Conservation (phyloP, 1,284 basidiomycete species). For the Albatrellus sp. region DNA sequence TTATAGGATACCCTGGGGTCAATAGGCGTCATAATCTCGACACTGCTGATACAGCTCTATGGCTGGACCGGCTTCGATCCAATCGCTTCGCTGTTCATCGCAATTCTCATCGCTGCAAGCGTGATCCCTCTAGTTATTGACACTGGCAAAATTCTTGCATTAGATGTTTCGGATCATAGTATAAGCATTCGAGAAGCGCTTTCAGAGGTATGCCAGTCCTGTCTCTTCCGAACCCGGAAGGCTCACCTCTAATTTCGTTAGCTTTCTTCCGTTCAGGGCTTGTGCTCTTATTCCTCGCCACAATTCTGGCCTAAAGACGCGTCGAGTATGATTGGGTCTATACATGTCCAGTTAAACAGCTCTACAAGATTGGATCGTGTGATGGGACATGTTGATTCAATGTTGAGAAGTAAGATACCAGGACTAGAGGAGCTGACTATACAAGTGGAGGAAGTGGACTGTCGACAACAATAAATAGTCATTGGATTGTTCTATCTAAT, state of each 20-base stretch:
- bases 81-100: constrained; percentile 95
- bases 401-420: constrained; percentile 59
- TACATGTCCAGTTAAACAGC: constrained; percentile 71
- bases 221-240: neutral
- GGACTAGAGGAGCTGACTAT: constrained; percentile 82
- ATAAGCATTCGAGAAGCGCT: constrained; percentile 61
- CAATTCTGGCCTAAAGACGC: constrained; percentile 97
- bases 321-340: constrained; percentile 75
- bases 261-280: constrained; percentile 59
- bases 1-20: constrained; percentile 76
- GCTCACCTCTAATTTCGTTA: constrained; percentile 14
- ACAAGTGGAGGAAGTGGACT: constrained; percentile 49
- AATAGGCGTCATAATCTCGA: constrained; percentile 98
- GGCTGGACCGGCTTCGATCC: constrained; percentile 99
- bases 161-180: constrained; percentile 74
- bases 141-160: constrained; percentile 76
- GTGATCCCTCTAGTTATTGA: constrained; percentile 94
- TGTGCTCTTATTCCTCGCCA: constrained; percentile 70
- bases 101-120: constrained; percentile 86
- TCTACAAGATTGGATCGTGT: constrained; percentile 55
- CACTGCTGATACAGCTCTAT: constrained; percentile 88
- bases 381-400: constrained; percentile 59
- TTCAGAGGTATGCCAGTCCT: constrained; percentile 44
- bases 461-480: too few relatives aligned
- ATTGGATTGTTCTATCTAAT: too few relatives aligned